Evolutionary conservation across 306 rosid genomes (phyloP), one percentile per base, ranked within the genome.

Genomic region (Quillaja saponaria): DNA sequence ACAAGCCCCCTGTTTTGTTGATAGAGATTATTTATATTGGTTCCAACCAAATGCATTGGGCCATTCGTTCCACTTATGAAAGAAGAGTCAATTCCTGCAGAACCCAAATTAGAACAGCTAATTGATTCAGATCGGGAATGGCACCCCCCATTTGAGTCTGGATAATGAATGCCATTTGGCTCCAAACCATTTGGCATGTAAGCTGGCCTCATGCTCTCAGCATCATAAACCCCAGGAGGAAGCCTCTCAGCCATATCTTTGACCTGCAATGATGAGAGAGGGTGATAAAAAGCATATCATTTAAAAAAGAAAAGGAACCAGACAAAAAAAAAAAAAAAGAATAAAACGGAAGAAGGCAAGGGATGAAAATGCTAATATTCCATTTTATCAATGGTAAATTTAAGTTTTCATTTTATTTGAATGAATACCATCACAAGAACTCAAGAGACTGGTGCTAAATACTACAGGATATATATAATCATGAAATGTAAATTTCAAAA

Each of bases 201-300:
- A 49, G 80, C 74, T 33, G 80, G 64, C 66, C 78, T 80, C 70
- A 84, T 77, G 74, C 76, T 87, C 76, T 84, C 89, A 1, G 80
- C 25, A 55, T 76, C 95, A 66, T 85, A 83, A 40, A 68, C 85
- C 62, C 92, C 99, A 60, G 94, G 89, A 40, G 96, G 96, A 56
- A 89, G 76, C 69, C 85, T 87, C 87, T 85, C 94, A n/a, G 97
- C 97, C 57, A 92, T 57, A 80, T 83, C 95, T 86, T 85, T 92
- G 45, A 92, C 83, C 99, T 92, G 88, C 55, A 78, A 79, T 41
- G 47, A 69, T 64, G 71, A 39, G 50, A 40, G 57, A 56, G 50
- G 44, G 44, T 11, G 71, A 75, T 80, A 37, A 72, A 54, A 39
- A 14, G 55, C 48, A 71, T 34, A n/a, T 46, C 57, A 25, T 25